These are phyloP conservation scores for Hydrangea macrophylla DNA, from an alignment of 148 eudicot genomes.

Conservation along the genomic window DNA sequence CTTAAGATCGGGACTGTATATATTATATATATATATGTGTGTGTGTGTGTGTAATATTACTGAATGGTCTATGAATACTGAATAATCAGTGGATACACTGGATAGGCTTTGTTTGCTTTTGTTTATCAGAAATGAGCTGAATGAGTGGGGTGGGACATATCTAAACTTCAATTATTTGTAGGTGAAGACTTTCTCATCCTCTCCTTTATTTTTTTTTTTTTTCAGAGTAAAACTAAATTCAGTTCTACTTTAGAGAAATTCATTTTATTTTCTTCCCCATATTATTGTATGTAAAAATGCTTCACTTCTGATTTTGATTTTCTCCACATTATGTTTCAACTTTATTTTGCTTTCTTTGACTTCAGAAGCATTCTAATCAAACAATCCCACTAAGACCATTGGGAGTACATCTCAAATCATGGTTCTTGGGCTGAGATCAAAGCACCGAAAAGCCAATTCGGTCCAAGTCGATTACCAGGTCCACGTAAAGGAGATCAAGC, in stretches of 20 bases:
- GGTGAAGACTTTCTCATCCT: not conserved
- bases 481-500: constrained; percentile 67
- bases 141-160: constrained; percentile 1
- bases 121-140: constrained; percentile 3
- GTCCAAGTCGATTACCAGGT: constrained; percentile 77
- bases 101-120: not conserved
- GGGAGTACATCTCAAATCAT: constrained; percentile 25
- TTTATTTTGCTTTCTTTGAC: not conserved
- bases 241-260: not conserved
- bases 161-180: not conserved
- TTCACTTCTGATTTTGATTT: not conserved
- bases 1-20: no score
- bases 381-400: not conserved
- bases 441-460: constrained; percentile 50
- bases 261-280: not conserved
- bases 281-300: not conserved
- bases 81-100: no score
- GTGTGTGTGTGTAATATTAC: not conserved
- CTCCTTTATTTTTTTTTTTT: not conserved
- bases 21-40: not conserved
- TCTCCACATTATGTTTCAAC: not conserved
- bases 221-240: not conserved
- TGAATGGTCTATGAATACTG: no score
- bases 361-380: not conserved
- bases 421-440: constrained; percentile 83